These are phyloP conservation scores for Globisporangium rhizosaccharum DNA, from an alignment of 352 stramenopile genomes.

Conservation along the genomic window DNA sequence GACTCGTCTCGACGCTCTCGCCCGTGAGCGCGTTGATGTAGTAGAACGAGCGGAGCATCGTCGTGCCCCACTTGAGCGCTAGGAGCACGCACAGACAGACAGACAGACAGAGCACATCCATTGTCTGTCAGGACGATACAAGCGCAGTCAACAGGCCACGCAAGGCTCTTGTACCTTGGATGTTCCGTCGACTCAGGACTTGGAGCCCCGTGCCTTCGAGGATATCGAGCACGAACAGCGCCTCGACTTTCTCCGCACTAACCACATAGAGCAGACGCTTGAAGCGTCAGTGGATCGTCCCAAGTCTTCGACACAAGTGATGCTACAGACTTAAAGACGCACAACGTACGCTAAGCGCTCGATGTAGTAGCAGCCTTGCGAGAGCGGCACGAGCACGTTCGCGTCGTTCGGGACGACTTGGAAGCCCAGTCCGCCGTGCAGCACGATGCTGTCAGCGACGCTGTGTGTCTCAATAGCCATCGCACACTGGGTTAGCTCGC, in stretches of 20 bases:
- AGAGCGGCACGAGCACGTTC: conserved; percentile 42
- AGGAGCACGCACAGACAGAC: background rate
- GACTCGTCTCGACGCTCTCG: conserved; percentile 35
- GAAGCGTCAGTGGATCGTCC: background rate
- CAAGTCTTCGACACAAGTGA: background rate
- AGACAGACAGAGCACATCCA: background rate
- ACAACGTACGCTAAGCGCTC: conserved; percentile 58
- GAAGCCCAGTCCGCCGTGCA: conserved; percentile 72
- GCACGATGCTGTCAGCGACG: conserved; percentile 54
- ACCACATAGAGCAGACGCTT: background rate
- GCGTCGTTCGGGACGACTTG: conserved; percentile 51
- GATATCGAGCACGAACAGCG: conserved; percentile 64
- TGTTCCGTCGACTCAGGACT: conserved; percentile 68
- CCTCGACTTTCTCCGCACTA: conserved; percentile 68
- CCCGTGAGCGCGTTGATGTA: conserved; percentile 71
- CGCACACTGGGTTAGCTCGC: background rate
- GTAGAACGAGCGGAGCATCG: conserved; percentile 77
- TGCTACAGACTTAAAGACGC: background rate
- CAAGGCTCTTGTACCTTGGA: conserved; percentile 36
- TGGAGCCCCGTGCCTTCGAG: conserved; percentile 69
- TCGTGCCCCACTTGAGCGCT: conserved; percentile 79
- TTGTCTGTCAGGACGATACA: background rate
- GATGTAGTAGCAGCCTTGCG: conserved; percentile 71
- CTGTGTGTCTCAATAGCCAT: conserved; percentile 13
- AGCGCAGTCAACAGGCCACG: background rate